These are phyloP conservation scores for Entomophthora muscae DNA, from an alignment of 371 early-diverging fungal genomes.

Conservation along the genomic window DNA sequence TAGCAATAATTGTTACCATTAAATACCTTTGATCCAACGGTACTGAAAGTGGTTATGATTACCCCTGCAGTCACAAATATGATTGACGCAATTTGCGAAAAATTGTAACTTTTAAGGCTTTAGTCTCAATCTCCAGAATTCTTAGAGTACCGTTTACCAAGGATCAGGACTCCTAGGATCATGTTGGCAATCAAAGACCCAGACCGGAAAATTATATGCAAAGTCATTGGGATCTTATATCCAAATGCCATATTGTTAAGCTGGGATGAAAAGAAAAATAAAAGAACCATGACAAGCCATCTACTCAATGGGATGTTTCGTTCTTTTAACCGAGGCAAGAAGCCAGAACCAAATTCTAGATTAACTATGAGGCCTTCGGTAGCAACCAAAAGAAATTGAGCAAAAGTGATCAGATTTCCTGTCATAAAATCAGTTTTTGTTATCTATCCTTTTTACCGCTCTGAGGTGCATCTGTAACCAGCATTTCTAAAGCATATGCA, in stretches of 20 bases:
- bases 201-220: conserved; percentile 81
- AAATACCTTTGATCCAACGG: conserved; percentile 5
- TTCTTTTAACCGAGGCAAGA: conserved; percentile 31
- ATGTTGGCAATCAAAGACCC: conserved; percentile 69
- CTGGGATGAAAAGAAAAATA: conserved; percentile 60
- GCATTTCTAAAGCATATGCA: conserved; percentile 62
- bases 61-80: conserved; percentile 65
- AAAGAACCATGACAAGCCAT: conserved; percentile 55
- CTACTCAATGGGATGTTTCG: conserved; percentile 45
- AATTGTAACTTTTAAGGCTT: conserved; percentile 14
- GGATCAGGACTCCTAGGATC: conserved; percentile 51
- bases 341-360: conserved; percentile 23
- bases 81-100: conserved; percentile 37
- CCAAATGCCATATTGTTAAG: conserved; percentile 70
- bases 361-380: conserved; percentile 48
- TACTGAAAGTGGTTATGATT: conserved; percentile 34
- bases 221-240: conserved; percentile 59
- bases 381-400: conserved; percentile 63
- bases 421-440: background rate
- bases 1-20: background rate
- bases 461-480: conserved; percentile 30
- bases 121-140: background rate
- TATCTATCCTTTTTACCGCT: conserved; percentile 6
- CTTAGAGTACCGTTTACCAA: conserved; percentile 38
- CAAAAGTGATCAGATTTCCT: conserved; percentile 68